Evolutionary conservation across 352 stramenopile genomes (phyloP), one percentile per base, ranked within the genome.

Genomic region (Globisporangium emineosum): DNA sequence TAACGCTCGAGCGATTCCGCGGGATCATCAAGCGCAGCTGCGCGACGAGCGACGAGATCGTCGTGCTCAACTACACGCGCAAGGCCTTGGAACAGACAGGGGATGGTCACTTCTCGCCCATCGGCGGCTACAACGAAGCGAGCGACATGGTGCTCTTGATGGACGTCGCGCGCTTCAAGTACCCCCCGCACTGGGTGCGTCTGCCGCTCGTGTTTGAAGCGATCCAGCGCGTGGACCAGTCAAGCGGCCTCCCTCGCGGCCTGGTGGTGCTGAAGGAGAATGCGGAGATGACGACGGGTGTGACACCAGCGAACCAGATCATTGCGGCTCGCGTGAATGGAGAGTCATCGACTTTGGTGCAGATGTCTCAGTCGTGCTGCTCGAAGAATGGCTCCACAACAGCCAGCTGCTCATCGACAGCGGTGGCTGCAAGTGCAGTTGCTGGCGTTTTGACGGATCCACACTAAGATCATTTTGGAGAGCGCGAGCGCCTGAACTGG

Each of bases 101-200:
- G 19, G 86, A 88, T 60, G 97, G 97, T 19, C 97, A 99, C 73
- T 99, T 99, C 71, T 98, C 89, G 37, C 97, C 97, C 12, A 92
- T 99, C 60, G 97, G 89, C 50, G 97, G 93, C 3, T 99, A 99
- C 74, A 81, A 98, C 70, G 75, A 73, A 45, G 80, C 75, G 67
- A 81, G 80, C 15, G 95, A 98, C 57, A 90, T 93, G 79, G 93
- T 98, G 51, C 76, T 99, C 23, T 84, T 99, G 40, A 77, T 99
- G 60, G 97, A 99, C 67, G 96, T 97, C 9, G 94, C 96, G 40
- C 77, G 94, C 27, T 98, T 98, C 81, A 98, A 98, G 76, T 99
- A 99, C 73, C 89, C 95, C 21, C 96, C 97, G 49, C 83, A 93
- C 64, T 93, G 84, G 84, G 78, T 93, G 30, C 76, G 77, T 43